Conservation (phyloP, 75 land plant genomes). For the Sequoia sempervirens region DNA sequence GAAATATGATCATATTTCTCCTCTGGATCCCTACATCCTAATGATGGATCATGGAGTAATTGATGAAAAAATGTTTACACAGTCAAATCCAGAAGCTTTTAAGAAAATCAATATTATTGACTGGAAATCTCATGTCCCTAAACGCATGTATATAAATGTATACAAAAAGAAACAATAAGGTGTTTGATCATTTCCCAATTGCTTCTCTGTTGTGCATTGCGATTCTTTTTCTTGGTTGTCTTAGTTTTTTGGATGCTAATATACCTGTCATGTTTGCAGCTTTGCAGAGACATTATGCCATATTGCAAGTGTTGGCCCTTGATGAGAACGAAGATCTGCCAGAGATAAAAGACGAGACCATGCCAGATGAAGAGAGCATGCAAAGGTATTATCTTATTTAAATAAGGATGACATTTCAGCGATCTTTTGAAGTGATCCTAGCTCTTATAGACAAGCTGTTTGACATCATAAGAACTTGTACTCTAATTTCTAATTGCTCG, state of each 20-base stretch:
- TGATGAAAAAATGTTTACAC: too few relatives aligned
- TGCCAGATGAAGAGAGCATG: constrained; percentile 88
- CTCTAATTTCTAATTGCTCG: background rate
- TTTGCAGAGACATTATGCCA: constrained; percentile 91
- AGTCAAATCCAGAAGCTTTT: too few relatives aligned
- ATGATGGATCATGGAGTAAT: too few relatives aligned
- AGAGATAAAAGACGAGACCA: constrained; percentile 68
- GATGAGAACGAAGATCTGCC: constrained; percentile 82
- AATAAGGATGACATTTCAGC: background rate
- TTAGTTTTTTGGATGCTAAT: background rate
- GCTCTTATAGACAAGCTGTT: background rate
- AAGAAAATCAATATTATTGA: too few relatives aligned
- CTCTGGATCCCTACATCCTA: too few relatives aligned
- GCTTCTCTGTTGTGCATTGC: background rate
- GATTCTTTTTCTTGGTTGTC: background rate
- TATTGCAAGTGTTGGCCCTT: constrained; percentile 79
- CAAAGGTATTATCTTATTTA: constrained; percentile 43
- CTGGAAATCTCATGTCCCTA: background rate
- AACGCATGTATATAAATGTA: background rate
- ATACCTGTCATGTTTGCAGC: constrained; percentile 37
- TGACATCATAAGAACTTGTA: background rate
- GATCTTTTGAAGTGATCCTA: background rate
- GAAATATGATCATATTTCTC: too few relatives aligned
- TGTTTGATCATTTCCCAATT: background rate
- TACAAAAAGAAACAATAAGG: background rate